These are phyloP conservation scores for Fraxinus cuspidata DNA, from an alignment of 257 asterid species.

Conservation along the genomic window DNA sequence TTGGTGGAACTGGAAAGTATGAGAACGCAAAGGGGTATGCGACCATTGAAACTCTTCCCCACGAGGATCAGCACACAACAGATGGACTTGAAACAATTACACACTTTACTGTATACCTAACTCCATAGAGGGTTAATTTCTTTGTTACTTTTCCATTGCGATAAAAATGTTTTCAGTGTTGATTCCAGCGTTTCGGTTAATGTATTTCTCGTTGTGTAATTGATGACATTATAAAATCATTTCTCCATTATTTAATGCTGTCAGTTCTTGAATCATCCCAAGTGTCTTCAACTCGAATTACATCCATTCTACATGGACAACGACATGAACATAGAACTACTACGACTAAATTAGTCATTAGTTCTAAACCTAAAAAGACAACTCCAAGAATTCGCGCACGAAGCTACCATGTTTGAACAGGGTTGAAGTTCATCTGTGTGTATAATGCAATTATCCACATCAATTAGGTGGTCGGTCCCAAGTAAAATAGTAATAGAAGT, in stretches of 20 bases:
- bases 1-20: slow-evolving; percentile 79
- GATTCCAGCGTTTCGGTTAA: background rate
- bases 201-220: background rate
- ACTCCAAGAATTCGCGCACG: background rate
- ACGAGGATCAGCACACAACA: slow-evolving; percentile 73
- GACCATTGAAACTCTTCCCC: slow-evolving; percentile 75
- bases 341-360: background rate
- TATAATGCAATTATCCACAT: background rate
- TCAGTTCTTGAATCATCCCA: background rate
- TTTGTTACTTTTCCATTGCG: background rate
- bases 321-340: background rate
- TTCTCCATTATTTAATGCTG: background rate
- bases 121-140: slow-evolving; percentile 41
- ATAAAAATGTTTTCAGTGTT: background rate
- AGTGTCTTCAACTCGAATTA: background rate
- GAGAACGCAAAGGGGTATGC: slow-evolving; percentile 81
- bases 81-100: slow-evolving; percentile 89
- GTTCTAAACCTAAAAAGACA: background rate
- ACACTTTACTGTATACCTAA: slow-evolving; percentile 64
- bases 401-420: background rate
- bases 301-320: background rate
- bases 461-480: background rate
- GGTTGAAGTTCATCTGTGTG: no score
- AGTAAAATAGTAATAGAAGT: no score
- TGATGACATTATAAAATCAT: background rate